These are phyloP conservation scores for Carex kokanica DNA, from an alignment of 176 grass and related monocot species.

Conservation along the genomic window DNA sequence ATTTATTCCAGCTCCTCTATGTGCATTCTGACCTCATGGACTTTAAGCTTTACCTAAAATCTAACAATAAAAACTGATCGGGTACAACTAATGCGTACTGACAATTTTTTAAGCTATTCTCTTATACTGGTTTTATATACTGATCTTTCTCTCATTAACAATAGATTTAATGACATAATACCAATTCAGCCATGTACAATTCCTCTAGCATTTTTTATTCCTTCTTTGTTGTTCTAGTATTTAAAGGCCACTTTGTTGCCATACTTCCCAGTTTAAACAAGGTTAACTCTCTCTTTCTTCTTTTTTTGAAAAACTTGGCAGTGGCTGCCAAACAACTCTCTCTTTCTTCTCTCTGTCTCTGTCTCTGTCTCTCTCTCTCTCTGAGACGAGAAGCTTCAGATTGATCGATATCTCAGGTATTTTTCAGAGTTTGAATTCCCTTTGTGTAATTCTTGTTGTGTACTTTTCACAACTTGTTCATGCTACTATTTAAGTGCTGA, in stretches of 20 bases:
- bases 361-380: too few relatives aligned
- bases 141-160: neutral
- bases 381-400: neutral
- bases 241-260: slow-evolving; percentile 10
- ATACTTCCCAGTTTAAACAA: neutral
- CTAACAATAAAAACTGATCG: neutral
- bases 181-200: too few relatives aligned
- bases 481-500: neutral
- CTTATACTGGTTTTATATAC: neutral
- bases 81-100: neutral
- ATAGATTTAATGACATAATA: neutral
- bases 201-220: neutral
- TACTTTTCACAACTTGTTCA: neutral
- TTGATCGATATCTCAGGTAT: neutral
- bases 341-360: neutral
- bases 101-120: neutral
- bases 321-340: too few relatives aligned
- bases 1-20: neutral
- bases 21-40: neutral
- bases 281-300: neutral
- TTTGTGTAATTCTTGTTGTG: neutral
- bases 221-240: neutral
- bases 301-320: too few relatives aligned
- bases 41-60: neutral
- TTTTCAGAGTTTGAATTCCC: neutral